phyloP scores from a whole-genome alignment of 331 rosid genomes.

The Phaseolus coccineus region DNA sequence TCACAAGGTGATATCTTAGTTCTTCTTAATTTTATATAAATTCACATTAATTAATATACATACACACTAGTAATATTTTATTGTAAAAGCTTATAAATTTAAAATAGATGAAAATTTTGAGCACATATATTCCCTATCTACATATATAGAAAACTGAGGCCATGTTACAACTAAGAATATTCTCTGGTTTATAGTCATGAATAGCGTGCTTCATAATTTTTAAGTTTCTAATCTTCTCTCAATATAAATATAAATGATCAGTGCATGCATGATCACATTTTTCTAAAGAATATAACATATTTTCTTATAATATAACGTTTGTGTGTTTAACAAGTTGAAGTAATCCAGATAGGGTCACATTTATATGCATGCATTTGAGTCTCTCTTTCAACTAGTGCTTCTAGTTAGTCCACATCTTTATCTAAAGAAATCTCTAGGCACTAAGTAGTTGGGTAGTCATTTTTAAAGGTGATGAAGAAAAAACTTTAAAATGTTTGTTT shows the following conservation, averaged over 20 bases:
- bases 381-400: not conserved
- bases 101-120: not conserved
- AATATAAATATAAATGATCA: not conserved
- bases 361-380: slow-evolving; percentile 22
- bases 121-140: not conserved
- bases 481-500: not conserved
- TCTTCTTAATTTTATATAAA: slow-evolving; percentile 6
- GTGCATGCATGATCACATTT: not conserved
- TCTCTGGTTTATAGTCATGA: slow-evolving; percentile 22
- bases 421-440: not conserved
- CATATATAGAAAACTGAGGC: not conserved
- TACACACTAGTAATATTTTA: not conserved
- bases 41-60: not conserved
- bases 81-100: slow-evolving; percentile 17
- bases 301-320: not conserved
- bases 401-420: not conserved
- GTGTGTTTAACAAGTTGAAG: slow-evolving; percentile 5
- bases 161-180: slow-evolving; percentile 3
- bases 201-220: slow-evolving; percentile 20
- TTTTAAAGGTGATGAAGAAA: slow-evolving; percentile 10
- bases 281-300: not conserved
- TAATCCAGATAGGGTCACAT: not conserved
- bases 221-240: not conserved
- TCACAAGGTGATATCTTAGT: not conserved
- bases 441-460: slow-evolving; percentile 19